phyloP scores from a whole-genome alignment of 129 eudicot species.

The Rutidosis leptorrhynchoides region DNA sequence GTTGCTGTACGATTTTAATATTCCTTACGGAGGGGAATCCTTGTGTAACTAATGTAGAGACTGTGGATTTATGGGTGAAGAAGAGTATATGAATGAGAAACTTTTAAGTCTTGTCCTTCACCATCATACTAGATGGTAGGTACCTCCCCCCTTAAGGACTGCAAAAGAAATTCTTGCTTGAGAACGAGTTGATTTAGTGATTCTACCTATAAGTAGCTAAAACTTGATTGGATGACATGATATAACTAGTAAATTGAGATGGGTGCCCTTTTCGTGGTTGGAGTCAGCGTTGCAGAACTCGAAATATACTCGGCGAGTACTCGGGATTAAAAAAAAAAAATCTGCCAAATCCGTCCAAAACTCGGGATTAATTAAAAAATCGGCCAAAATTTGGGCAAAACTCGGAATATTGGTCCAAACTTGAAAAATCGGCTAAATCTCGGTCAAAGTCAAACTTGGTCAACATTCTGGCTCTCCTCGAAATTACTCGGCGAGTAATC shows the following conservation, averaged over 20 bases:
- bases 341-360: too few species aligned
- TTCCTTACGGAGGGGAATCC: not conserved
- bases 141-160: not conserved
- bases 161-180: not conserved
- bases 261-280: not conserved
- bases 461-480: too few species aligned
- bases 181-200: not conserved
- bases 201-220: not conserved
- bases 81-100: not conserved
- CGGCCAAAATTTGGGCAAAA: too few species aligned
- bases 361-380: too few species aligned
- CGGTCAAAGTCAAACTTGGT: too few species aligned
- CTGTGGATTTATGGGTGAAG: not conserved
- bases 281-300: too few species aligned
- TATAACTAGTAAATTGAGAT: not conserved
- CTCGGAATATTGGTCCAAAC: too few species aligned
- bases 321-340: too few species aligned
- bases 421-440: too few species aligned
- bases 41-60: not conserved
- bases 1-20: not conserved
- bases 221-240: not conserved
- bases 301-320: too few species aligned
- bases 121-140: not conserved
- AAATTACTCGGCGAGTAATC: too few species aligned
- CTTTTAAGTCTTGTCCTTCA: not conserved